phyloP scores from a whole-genome alignment of 768 basidiomycete species.

The Lactarius indigo region DNA sequence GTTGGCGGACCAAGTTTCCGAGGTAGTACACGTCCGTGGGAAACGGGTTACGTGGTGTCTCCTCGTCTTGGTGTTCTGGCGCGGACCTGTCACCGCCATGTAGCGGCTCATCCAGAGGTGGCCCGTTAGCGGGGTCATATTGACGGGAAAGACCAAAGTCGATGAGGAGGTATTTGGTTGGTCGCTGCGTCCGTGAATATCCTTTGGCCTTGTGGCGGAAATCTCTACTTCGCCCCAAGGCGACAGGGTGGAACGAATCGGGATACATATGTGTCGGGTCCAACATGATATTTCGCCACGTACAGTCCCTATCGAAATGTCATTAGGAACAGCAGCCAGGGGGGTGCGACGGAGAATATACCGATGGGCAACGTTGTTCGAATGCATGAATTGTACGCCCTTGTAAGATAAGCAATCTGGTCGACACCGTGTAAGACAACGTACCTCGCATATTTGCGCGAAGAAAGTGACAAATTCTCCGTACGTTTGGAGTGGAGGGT shows the following conservation, averaged over 20 bases:
- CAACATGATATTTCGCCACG: slow-evolving; percentile 15
- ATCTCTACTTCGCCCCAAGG: slow-evolving; percentile 3
- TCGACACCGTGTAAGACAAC: background rate
- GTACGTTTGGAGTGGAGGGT: slow-evolving; percentile 28
- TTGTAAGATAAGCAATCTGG: background rate
- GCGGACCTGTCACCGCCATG: slow-evolving; percentile 21
- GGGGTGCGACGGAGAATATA: background rate
- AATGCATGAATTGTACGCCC: slow-evolving; percentile 21
- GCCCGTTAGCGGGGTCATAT: slow-evolving; percentile 8
- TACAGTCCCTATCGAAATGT: background rate
- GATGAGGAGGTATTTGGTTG: slow-evolving; percentile 11
- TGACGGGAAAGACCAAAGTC: slow-evolving; percentile 14
- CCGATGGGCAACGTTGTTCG: slow-evolving; percentile 21
- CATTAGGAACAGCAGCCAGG: background rate
- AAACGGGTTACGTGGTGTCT: slow-evolving; percentile 18
- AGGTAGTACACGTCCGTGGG: slow-evolving; percentile 20
- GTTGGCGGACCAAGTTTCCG: slow-evolving; percentile 6
- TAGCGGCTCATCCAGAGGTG: slow-evolving; percentile 11
- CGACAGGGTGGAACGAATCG: slow-evolving; percentile 13
- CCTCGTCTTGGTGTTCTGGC: slow-evolving; percentile 12
- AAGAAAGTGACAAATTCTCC: slow-evolving; percentile 26
- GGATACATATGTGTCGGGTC: slow-evolving; percentile 20
- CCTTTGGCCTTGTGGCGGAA: slow-evolving; percentile 4
- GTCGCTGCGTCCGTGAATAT: background rate
- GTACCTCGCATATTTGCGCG: slow-evolving; percentile 26